phyloP scores from a whole-genome alignment of 1,284 basidiomycete genomes.

The Coniferiporia sulphurascens region DNA sequence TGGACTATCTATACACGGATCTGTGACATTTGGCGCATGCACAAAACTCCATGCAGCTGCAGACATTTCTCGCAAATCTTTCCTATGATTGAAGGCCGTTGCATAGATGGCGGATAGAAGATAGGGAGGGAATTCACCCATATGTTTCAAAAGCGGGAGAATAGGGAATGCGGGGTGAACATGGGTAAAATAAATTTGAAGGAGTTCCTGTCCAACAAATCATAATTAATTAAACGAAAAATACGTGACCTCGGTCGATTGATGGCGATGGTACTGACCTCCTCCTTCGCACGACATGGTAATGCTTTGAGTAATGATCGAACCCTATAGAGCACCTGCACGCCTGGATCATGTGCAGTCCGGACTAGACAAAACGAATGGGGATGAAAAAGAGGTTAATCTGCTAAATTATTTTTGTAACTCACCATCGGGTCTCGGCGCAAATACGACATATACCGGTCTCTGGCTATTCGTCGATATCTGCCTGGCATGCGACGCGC shows the following conservation, averaged over 20 bases:
- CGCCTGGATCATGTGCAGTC: constrained; percentile 1
- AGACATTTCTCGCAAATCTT: constrained; percentile 1
- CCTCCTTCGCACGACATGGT: constrained; percentile 1
- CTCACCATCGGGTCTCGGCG: constrained; percentile 8
- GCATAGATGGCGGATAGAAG: constrained; percentile 8
- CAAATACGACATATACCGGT: constrained; percentile 18
- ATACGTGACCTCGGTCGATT: constrained; percentile 17
- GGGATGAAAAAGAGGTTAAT: neutral
- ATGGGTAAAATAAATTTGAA: constrained; percentile 18
- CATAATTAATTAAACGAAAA: constrained; percentile 15
- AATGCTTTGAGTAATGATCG: constrained; percentile 1
- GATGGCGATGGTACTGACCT: constrained; percentile 13
- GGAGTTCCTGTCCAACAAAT: constrained; percentile 18
- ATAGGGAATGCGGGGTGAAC: constrained; percentile 23
- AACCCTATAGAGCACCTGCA: constrained; percentile 6
- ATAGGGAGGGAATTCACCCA: constrained; percentile 7
- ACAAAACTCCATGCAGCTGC: constrained; percentile 8
- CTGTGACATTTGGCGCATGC: constrained; percentile 3
- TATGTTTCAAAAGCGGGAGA: constrained; percentile 12
- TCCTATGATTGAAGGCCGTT: constrained; percentile 3
- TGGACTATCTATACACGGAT: constrained; percentile 4
- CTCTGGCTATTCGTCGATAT: constrained; percentile 19
- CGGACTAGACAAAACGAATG: neutral
- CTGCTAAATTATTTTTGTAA: neutral
- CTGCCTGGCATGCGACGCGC: constrained; percentile 23